phyloP scores from a whole-genome alignment of 2,329 filamentous ascomycete species.

The Fusarium albosuccineum region DNA sequence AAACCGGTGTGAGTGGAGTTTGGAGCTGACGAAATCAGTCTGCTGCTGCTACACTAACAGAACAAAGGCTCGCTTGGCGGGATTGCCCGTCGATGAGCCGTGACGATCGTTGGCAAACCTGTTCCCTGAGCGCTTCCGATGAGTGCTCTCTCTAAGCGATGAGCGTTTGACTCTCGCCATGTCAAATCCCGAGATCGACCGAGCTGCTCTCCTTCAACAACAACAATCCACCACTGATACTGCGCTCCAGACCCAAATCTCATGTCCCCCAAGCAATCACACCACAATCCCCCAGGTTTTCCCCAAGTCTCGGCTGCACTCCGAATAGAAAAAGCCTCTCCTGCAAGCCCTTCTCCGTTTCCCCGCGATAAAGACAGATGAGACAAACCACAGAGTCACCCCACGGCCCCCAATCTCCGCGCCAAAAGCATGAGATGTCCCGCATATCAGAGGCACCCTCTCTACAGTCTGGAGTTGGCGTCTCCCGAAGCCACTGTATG shows the following conservation, averaged over 20 bases:
- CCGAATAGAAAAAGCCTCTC: slow-evolving; percentile 8
- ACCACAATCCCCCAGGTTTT: slow-evolving; percentile 19
- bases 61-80: background rate
- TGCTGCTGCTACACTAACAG: background rate
- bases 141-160: too few species aligned
- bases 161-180: background rate
- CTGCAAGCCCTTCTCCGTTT: slow-evolving; percentile 26
- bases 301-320: slow-evolving; percentile 24
- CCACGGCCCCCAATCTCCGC: background rate
- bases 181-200: slow-evolving; percentile 23
- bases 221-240: background rate
- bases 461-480: slow-evolving; percentile 9
- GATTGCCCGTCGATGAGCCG: background rate
- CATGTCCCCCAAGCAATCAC: background rate
- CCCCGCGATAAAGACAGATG: slow-evolving; percentile 21
- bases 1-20: slow-evolving; percentile 40
- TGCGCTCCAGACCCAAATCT: background rate
- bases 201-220: background rate
- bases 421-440: background rate
- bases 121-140: too few species aligned
- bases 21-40: slow-evolving; percentile 12
- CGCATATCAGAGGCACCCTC: background rate
- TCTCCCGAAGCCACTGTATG: slow-evolving; percentile 8
- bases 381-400: too few species aligned
- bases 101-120: background rate